These are phyloP conservation scores for Pseudotulostoma volvatum DNA, from an alignment of 495 filamentous ascomycete species.

Conservation along the genomic window DNA sequence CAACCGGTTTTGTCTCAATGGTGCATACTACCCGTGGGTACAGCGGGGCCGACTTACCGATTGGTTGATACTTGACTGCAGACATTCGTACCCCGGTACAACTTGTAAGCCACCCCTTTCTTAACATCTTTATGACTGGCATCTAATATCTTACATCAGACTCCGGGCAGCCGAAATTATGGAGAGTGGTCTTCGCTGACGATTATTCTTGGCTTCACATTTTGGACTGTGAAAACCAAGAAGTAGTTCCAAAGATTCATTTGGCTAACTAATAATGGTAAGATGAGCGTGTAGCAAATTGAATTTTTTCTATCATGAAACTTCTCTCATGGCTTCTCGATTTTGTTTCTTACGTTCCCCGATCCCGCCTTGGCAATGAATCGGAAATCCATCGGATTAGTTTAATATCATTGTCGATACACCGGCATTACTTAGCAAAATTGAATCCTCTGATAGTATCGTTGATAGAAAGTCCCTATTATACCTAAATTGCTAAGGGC, in stretches of 20 bases:
- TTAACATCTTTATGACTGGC: neutral
- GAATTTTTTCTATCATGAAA: too few relatives aligned
- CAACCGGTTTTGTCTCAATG: neutral
- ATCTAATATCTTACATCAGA: neutral
- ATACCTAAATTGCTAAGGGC: too few relatives aligned
- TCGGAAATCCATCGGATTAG: too few relatives aligned
- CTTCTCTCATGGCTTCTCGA: too few relatives aligned
- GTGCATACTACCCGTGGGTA: slow-evolving; percentile 3
- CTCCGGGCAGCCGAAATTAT: slow-evolving; percentile 2
- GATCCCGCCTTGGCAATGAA: too few relatives aligned
- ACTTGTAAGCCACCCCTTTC: neutral
- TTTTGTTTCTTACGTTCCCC: too few relatives aligned
- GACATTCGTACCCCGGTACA: neutral
- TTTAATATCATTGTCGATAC: too few relatives aligned
- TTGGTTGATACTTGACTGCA: slow-evolving; percentile 6
- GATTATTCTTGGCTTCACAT: slow-evolving; percentile 4
- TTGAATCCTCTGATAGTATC: too few relatives aligned
- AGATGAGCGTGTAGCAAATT: neutral
- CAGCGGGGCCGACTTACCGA: slow-evolving; percentile 1
- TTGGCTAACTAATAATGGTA: neutral
- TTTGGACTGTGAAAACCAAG: slow-evolving; percentile 1
- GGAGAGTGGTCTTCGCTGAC: slow-evolving; percentile 4
- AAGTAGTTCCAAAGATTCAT: neutral
- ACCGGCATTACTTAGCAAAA: too few relatives aligned
- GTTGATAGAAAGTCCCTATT: too few relatives aligned